Percentiles rank a stretch among this genome's conserved stretches.
Evolutionary conservation across 768 basidiomycete genomes (phyloP).

Genomic region (Serendipita indica): DNA sequence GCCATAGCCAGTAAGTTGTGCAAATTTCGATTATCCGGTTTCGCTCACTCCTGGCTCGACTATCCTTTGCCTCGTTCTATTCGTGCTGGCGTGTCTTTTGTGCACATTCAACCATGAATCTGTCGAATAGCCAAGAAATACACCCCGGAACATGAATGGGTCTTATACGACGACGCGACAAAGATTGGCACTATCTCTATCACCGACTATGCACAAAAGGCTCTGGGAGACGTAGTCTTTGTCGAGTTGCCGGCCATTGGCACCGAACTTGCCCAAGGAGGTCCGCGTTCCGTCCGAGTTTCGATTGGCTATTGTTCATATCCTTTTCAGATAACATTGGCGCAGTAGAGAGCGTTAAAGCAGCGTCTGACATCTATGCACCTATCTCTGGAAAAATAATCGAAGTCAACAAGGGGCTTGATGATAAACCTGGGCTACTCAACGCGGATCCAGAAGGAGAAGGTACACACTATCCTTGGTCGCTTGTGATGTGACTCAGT

Average conservation of each 20-base stretch:
- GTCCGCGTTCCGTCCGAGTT: constrained; percentile 31
- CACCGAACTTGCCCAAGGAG: constrained; percentile 48
- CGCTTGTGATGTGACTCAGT: neutral
- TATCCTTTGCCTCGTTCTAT: neutral
- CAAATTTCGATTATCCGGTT: neutral
- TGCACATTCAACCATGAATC: neutral
- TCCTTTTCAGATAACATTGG: constrained; percentile 55
- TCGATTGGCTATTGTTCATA: neutral
- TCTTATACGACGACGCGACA: constrained; percentile 61
- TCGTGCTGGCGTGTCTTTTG: neutral
- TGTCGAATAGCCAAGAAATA: constrained; percentile 51
- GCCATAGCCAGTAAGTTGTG: neutral
- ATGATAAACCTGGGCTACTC: constrained; percentile 56
- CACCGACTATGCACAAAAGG: constrained; percentile 82
- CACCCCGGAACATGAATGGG: constrained; percentile 77
- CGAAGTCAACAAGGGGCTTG: constrained; percentile 61
- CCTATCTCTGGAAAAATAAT: constrained; percentile 76
- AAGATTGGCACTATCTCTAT: constrained; percentile 70
- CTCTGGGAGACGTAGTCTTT: constrained; percentile 92
- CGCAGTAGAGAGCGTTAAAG: constrained; percentile 92
- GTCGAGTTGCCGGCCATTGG: constrained; percentile 73
- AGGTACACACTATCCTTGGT: constrained; percentile 34
- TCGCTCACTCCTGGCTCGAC: neutral
- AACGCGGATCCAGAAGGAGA: constrained; percentile 78
- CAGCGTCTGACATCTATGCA: constrained; percentile 91